These are phyloP conservation scores for Vinca minor DNA, from an alignment of 257 asterid genomes.

Conservation along the genomic window DNA sequence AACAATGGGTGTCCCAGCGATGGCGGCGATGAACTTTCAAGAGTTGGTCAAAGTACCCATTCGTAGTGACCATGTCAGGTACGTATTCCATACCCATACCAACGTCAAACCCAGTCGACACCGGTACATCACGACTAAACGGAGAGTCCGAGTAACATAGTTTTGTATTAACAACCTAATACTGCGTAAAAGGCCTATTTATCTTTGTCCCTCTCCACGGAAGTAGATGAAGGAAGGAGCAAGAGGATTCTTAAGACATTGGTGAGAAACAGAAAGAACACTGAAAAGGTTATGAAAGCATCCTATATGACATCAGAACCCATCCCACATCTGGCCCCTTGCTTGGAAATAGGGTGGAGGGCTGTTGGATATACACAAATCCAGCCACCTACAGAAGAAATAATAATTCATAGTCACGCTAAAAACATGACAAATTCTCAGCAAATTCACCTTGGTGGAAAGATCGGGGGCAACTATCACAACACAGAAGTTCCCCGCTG, in stretches of 20 bases:
- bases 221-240: background rate
- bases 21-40: too few relatives aligned
- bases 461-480: slow-evolving; percentile 85
- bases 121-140: too few relatives aligned
- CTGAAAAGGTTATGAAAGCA: background rate
- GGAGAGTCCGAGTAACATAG: too few relatives aligned
- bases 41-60: too few relatives aligned
- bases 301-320: background rate
- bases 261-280: background rate
- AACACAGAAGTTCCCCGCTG: slow-evolving; percentile 76
- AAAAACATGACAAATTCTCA: slow-evolving; percentile 2
- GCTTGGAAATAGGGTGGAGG: background rate
- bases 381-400: background rate
- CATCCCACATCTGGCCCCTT: background rate
- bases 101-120: too few relatives aligned
- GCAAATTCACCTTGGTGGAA: slow-evolving; percentile 60
- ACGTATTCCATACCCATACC: too few relatives aligned
- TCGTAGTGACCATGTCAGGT: too few relatives aligned
- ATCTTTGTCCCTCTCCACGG: background rate
- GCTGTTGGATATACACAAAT: background rate
- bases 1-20: too few relatives aligned
- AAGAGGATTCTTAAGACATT: background rate
- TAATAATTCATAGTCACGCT: background rate
- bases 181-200: background rate
- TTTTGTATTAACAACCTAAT: background rate